Conservation (phyloP, 257 asterid genomes). For the Plantago major region DNA sequence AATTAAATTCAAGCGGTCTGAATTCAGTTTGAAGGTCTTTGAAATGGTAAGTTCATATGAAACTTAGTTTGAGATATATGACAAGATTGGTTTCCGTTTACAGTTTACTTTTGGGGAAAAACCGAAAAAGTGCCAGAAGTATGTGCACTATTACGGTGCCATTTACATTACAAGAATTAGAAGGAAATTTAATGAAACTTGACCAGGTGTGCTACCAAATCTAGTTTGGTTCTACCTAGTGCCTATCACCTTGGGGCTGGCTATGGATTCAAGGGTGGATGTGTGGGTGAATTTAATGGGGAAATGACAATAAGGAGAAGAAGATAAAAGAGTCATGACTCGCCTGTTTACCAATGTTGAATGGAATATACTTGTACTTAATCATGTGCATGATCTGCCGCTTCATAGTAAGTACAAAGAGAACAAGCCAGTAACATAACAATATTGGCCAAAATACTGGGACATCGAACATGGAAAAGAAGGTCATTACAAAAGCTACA, state of each 20-base stretch:
- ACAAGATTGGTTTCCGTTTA: neutral
- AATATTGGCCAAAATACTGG: slow-evolving; percentile 95
- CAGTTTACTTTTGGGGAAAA: too few relatives aligned
- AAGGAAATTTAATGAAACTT: neutral
- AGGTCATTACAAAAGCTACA: slow-evolving; percentile 74
- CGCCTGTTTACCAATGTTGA: slow-evolving; percentile 87
- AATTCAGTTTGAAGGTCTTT: neutral
- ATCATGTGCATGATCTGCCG: slow-evolving; percentile 92
- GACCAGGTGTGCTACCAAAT: too few relatives aligned
- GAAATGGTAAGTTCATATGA: neutral
- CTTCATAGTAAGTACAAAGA: slow-evolving; percentile 82
- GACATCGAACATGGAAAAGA: slow-evolving; percentile 84
- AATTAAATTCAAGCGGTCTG: neutral
- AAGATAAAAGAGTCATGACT: too few relatives aligned
- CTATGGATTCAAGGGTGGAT: too few relatives aligned
- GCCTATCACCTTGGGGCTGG: too few relatives aligned
- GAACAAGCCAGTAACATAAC: slow-evolving; percentile 81
- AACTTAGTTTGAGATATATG: neutral
- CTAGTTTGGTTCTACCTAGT: too few relatives aligned
- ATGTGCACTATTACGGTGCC: neutral
- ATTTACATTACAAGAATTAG: neutral
- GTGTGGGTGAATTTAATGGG: too few relatives aligned
- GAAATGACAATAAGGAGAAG: too few relatives aligned
- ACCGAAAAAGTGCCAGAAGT: too few relatives aligned
- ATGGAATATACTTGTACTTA: slow-evolving; percentile 78